Evolutionary conservation across 352 stramenopile genomes (phyloP).

Genomic region (Globisporangium emineosum): DNA sequence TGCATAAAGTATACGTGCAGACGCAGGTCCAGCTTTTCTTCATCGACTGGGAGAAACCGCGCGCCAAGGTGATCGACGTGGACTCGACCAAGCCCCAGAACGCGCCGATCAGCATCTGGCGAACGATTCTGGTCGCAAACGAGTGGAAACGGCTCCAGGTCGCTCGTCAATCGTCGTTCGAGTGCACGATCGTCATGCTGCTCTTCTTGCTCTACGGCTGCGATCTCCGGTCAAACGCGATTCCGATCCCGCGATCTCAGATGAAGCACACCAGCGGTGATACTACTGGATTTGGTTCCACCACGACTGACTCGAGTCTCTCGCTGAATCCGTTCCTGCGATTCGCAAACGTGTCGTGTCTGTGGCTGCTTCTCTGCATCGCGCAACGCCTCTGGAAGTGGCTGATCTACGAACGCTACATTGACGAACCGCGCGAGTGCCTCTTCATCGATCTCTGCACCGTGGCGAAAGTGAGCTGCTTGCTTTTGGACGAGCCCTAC

Average conservation of each 20-base stretch:
- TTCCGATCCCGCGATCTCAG: conserved; percentile 56
- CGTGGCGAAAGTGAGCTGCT: conserved; percentile 90
- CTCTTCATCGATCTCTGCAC: conserved; percentile 95
- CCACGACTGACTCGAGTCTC: conserved; percentile 26
- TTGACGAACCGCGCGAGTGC: conserved; percentile 61
- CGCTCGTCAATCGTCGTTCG: conserved; percentile 68
- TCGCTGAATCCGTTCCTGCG: conserved; percentile 84
- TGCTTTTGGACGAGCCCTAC: conserved; percentile 91
- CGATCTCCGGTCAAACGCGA: conserved; percentile 40
- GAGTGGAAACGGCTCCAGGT: conserved; percentile 93
- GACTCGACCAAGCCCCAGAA: conserved; percentile 43
- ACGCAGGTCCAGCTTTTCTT: conserved; percentile 87
- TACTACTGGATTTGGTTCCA: conserved; percentile 33
- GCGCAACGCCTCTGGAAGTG: conserved; percentile 88
- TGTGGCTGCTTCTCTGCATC: conserved; percentile 74
- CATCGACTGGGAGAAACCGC: conserved; percentile 93
- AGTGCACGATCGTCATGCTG: conserved; percentile 81
- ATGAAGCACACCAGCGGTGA: conserved; percentile 45
- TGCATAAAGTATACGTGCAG: conserved; percentile 76
- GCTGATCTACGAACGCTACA: conserved; percentile 81
- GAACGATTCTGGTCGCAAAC: conserved; percentile 93
- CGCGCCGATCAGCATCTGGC: conserved; percentile 88
- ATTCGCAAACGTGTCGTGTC: conserved; percentile 88
- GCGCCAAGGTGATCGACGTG: conserved; percentile 55
- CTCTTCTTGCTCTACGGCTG: conserved; percentile 88